Conservation (phyloP, 305 asterid genomes). For the Fraxinus floribunda region DNA sequence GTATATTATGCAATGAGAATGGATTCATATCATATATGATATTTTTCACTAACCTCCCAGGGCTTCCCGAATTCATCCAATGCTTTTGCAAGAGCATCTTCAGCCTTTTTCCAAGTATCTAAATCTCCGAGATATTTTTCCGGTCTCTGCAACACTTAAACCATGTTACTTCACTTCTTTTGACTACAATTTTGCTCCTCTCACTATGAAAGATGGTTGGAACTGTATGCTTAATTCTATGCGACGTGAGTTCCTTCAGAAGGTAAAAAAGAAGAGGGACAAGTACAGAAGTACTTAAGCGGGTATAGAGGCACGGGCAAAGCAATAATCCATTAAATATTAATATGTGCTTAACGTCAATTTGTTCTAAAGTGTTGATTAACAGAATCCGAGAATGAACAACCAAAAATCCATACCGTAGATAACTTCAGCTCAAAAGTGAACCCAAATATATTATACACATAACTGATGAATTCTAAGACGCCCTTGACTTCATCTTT, state of each 20-base stretch:
- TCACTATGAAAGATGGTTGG: not conserved
- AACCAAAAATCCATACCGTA: constrained; percentile 56
- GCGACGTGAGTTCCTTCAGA: not conserved
- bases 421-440: constrained; percentile 93
- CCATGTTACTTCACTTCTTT: constrained; percentile 1
- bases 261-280: not conserved
- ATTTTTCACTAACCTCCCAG: constrained; percentile 71
- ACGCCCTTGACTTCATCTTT: constrained; percentile 94
- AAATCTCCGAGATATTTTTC: constrained; percentile 85
- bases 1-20: not conserved
- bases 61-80: constrained; percentile 83
- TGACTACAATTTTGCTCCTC: not conserved
- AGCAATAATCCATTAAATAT: not conserved
- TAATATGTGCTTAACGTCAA: not conserved
- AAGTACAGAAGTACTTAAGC: not conserved
- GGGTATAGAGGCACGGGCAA: not conserved
- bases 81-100: constrained; percentile 86
- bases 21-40: not conserved
- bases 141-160: constrained; percentile 72
- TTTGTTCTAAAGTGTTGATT: not conserved
- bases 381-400: constrained; percentile 19
- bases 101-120: constrained; percentile 87
- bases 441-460: constrained; percentile 80
- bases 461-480: constrained; percentile 74
- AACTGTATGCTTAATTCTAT: not conserved